These are phyloP conservation scores for Carex cristatella DNA, from an alignment of 176 grass and related monocot species.

Conservation along the genomic window DNA sequence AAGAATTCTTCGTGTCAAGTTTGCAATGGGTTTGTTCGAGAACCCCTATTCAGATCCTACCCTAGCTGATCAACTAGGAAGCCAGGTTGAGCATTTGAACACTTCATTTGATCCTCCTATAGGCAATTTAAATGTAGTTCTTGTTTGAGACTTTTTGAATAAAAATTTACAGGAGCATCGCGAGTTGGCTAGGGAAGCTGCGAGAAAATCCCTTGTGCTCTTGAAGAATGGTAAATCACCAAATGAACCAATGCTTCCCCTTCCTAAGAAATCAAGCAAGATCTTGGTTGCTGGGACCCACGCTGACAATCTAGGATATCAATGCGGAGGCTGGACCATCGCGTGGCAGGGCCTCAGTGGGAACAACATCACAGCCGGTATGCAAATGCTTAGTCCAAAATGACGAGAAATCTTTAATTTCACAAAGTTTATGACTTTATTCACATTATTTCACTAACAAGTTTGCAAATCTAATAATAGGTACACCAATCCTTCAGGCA, in stretches of 20 bases:
- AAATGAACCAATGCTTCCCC: slow-evolving; percentile 18
- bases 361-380: slow-evolving; percentile 35
- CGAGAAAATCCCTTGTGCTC: slow-evolving; percentile 40
- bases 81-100: slow-evolving; percentile 17
- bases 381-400: background rate
- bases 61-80: slow-evolving; percentile 30
- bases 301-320: slow-evolving; percentile 31
- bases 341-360: slow-evolving; percentile 34
- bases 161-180: slow-evolving; percentile 29
- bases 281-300: slow-evolving; percentile 36
- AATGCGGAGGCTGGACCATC: slow-evolving; percentile 41
- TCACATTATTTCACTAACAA: background rate
- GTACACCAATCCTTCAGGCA: slow-evolving; percentile 15
- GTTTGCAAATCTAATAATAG: slow-evolving; percentile 2
- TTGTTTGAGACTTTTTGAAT: background rate
- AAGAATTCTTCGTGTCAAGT: slow-evolving; percentile 34
- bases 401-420: background rate
- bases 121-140: background rate
- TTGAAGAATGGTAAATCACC: slow-evolving; percentile 33
- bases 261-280: slow-evolving; percentile 28
- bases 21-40: slow-evolving; percentile 30
- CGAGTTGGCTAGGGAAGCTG: slow-evolving; percentile 34
- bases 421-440: background rate
- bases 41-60: slow-evolving; percentile 33
- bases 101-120: background rate